Conservation (phyloP, 2,329 filamentous ascomycete genomes). For the Arachnomyces sp. region DNA sequence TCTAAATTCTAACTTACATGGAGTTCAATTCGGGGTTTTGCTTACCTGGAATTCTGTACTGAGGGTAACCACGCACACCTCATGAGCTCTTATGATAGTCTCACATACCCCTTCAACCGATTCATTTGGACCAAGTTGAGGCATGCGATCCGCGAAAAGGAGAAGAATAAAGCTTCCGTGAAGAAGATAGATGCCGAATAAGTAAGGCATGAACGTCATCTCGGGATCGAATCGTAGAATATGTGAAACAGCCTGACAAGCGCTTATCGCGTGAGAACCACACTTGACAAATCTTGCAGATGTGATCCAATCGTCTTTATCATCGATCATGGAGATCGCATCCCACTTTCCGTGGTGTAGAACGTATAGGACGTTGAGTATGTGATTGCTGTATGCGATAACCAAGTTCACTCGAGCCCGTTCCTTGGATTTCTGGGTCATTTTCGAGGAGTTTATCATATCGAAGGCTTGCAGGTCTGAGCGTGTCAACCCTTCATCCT, state of each 20-base stretch:
- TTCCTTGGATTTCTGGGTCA: conserved; percentile 23
- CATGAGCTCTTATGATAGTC: conserved; percentile 45
- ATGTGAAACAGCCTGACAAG: conserved; percentile 39
- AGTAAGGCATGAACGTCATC: conserved; percentile 46
- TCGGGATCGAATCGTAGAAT: conserved; percentile 45
- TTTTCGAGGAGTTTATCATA: conserved; percentile 13
- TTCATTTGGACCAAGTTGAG: conserved; percentile 39
- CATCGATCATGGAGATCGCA: conserved; percentile 43
- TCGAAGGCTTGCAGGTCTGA: conserved; percentile 5
- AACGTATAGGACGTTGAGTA: conserved; percentile 44
- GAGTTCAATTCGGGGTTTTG: not conserved
- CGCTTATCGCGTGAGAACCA: conserved; percentile 42
- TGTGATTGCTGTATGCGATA: conserved; percentile 42
- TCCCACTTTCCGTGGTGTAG: conserved; percentile 46
- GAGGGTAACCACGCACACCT: conserved; percentile 45
- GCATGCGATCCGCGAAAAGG: conserved; percentile 44
- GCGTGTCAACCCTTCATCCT: conserved; percentile 2
- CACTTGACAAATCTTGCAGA: conserved; percentile 40
- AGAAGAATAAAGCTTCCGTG: conserved; percentile 46
- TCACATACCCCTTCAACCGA: conserved; percentile 44
- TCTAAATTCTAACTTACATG: not conserved
- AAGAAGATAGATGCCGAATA: conserved; percentile 47
- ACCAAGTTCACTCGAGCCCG: conserved; percentile 23
- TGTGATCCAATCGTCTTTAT: conserved; percentile 44
- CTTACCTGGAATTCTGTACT: conserved; percentile 44